Conservation (phyloP, 305 asterid species). For the Fraxinus angustifolia region DNA sequence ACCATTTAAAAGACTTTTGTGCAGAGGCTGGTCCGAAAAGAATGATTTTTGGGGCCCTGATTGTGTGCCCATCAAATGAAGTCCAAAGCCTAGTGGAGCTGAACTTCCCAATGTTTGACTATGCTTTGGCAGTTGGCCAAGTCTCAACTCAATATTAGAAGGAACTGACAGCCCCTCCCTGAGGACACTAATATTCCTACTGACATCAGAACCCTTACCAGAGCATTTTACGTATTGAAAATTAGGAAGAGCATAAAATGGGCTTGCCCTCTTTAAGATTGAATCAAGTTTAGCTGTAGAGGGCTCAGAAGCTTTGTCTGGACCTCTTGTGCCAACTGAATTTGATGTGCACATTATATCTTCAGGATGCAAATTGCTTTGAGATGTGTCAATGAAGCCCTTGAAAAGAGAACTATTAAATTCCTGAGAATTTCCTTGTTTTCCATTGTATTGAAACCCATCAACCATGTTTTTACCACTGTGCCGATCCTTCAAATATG, state of each 20-base stretch:
- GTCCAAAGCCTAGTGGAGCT: slow-evolving; percentile 25
- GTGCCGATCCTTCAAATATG: slow-evolving; percentile 30
- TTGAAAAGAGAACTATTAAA: slow-evolving; percentile 22
- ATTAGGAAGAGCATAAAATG: slow-evolving; percentile 26
- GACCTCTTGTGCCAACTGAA: slow-evolving; percentile 25
- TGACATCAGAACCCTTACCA: slow-evolving; percentile 25
- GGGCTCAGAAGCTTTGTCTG: slow-evolving; percentile 32
- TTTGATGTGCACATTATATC: slow-evolving; percentile 28
- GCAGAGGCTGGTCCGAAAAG: slow-evolving; percentile 35
- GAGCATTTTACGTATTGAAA: slow-evolving; percentile 29
- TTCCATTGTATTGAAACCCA: slow-evolving; percentile 22
- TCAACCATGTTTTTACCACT: slow-evolving; percentile 23
- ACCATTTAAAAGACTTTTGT: slow-evolving; percentile 23
- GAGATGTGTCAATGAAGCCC: slow-evolving; percentile 22
- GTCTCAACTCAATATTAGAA: slow-evolving; percentile 53
- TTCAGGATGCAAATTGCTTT: slow-evolving; percentile 23
- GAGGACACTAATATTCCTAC: slow-evolving; percentile 20
- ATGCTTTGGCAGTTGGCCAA: slow-evolving; percentile 50
- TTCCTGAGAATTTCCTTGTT: slow-evolving; percentile 30
- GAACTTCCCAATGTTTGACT: slow-evolving; percentile 34
- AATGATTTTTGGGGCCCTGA: slow-evolving; percentile 25
- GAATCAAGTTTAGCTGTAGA: slow-evolving; percentile 26
- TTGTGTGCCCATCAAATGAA: slow-evolving; percentile 26
- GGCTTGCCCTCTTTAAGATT: slow-evolving; percentile 26
- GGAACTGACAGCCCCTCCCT: slow-evolving; percentile 34